Conservation (phyloP, 2,329 filamentous ascomycete genomes). For the Ciborinia camelliae region DNA sequence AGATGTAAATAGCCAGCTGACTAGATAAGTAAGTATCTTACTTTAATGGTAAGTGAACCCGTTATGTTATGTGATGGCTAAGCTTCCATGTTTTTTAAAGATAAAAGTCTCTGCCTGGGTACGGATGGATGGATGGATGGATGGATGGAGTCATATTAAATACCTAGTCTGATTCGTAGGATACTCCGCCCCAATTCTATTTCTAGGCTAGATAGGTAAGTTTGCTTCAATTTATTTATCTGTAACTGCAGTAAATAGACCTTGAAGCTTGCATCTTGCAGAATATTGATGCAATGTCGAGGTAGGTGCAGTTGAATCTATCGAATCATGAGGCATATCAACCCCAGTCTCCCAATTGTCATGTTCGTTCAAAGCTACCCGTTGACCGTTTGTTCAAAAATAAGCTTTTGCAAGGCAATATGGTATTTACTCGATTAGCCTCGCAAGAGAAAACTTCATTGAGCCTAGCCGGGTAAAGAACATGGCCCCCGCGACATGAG, state of each 20-base stretch:
- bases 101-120: background rate
- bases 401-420: background rate
- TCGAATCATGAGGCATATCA: background rate
- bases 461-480: background rate
- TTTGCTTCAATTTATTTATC: background rate
- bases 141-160: background rate
- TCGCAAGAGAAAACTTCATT: background rate
- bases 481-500: background rate
- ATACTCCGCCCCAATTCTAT: conserved; percentile 11
- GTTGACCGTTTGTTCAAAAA: background rate
- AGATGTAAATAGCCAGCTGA: background rate
- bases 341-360: background rate
- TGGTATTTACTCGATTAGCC: background rate
- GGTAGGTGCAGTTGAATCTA: background rate
- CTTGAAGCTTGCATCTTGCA: no score
- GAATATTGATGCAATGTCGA: conserved; percentile 2
- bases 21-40: background rate
- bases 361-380: background rate
- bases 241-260: background rate
- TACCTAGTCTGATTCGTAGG: background rate
- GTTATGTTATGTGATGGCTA: background rate
- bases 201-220: background rate
- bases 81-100: background rate
- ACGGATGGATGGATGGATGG: no score
- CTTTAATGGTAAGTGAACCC: background rate